Evolutionary conservation across 1,139 yeast species (phyloP), one percentile per base, ranked within the genome.

Genomic region (Meyerozyma sp.): DNA sequence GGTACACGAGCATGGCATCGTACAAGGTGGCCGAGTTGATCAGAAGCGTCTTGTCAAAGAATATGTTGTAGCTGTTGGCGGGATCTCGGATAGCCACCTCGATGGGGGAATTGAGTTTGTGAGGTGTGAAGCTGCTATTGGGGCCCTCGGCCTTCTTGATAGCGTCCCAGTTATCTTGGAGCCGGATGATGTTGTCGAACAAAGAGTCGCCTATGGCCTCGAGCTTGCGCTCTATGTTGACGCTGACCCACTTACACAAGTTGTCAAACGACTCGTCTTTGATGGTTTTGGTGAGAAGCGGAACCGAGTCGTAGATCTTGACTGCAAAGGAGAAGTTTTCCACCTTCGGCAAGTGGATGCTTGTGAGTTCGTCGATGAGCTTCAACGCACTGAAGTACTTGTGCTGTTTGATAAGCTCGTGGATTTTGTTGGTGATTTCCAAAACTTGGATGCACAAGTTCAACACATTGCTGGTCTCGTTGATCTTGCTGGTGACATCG

Each of bases 331-430:
- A 85, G 57, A 86, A 87, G 46, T 80, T 79, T 43, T 84, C 82
- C 20, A 84, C 83, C 46, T 85, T 83, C 36, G 82, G 82, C 42
- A 86, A 67, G 52, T 86, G 90, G 37, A 85, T 70, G 45, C 76
- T 79, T 1, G 73, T 65, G 52, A 93, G 68, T 55, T 84, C 94
- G 48, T 89, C 93, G 45, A 90, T 68, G 50, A 87, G 79, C 58
- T 89, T 89, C 53, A 93, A 76, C 0, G 98, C 97, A 48, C 86
- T 86, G 62, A 89, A 93, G 55, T 88, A 87, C 51, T 84, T 84
- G 54, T 82, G 80, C 49, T 77, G 80, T 48, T 81, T 79, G 50
- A 90, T 84, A 58, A 90, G 69, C 41, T 87, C 94, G 58, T 89
- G 90, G 43, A 90, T 88, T 56, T 83, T 85, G 61, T 90, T 91